A percentile compares a stretch with the other conserved stretches of the same genome.
Conservation (phyloP, 2,329 filamentous ascomycete species). For the Pseudogymnoascus sp. region DNA sequence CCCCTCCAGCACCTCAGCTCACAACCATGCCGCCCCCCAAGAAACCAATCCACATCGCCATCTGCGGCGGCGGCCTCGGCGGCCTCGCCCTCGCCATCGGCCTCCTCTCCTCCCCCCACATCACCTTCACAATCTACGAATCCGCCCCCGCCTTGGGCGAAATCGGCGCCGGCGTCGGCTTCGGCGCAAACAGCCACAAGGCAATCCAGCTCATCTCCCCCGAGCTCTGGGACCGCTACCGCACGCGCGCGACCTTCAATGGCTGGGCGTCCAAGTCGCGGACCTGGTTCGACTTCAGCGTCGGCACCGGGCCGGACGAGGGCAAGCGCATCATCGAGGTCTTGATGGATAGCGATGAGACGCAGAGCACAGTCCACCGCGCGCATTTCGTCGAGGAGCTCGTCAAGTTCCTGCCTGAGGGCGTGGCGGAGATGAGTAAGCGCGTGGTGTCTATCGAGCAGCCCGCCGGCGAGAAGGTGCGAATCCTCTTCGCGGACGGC, state of each 20-base stretch:
- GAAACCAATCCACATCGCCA: constrained; percentile 34
- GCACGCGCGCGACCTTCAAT: constrained; percentile 24
- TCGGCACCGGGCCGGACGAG: constrained; percentile 24
- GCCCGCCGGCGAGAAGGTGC: constrained; percentile 17
- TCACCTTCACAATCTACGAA: constrained; percentile 44
- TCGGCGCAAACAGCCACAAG: constrained; percentile 46
- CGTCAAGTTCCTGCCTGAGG: constrained; percentile 29
- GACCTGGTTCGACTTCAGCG: constrained; percentile 33
- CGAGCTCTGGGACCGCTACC: constrained; percentile 34
- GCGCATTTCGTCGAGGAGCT: constrained; percentile 35
- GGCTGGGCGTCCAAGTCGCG: constrained; percentile 26
- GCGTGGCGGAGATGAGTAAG: constrained; percentile 25
- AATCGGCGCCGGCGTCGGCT: constrained; percentile 49
- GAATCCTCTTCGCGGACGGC: constrained; percentile 35
- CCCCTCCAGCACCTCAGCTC: not conserved
- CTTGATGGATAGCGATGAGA: constrained; percentile 21
- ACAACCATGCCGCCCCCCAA: not conserved
- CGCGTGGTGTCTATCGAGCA: constrained; percentile 22
- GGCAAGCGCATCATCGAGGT: constrained; percentile 23
- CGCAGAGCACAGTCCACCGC: constrained; percentile 25
- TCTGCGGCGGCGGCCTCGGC: constrained; percentile 51
- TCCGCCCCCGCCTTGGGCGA: constrained; percentile 45
- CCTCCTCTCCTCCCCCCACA: constrained; percentile 35
- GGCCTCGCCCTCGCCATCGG: constrained; percentile 46
- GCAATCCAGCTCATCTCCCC: constrained; percentile 46